phyloP scores from a whole-genome alignment of 345 rosid genomes.

The Brassica incana region DNA sequence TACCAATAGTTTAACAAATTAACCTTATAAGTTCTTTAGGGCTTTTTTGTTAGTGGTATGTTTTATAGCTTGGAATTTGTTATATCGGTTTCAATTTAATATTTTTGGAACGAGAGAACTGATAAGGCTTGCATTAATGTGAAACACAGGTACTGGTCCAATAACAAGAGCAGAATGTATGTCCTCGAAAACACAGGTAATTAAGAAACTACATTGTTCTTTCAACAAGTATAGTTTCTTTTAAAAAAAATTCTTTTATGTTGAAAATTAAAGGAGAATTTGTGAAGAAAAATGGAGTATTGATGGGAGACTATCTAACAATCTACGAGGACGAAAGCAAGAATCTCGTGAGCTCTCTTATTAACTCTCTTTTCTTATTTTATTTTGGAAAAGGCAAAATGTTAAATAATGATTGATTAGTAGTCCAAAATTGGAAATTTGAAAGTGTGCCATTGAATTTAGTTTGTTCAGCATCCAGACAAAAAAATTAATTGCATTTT shows the following conservation, averaged over 20 bases:
- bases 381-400: conserved; percentile 10
- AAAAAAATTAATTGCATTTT: conserved; percentile 12
- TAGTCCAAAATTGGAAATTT: conserved; percentile 22
- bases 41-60: neutral
- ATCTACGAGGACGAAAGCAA: conserved; percentile 74
- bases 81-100: conserved; percentile 1
- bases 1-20: neutral
- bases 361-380: neutral
- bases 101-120: neutral
- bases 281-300: conserved; percentile 51
- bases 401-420: conserved; percentile 10
- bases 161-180: conserved; percentile 87
- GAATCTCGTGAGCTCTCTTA: conserved; percentile 66
- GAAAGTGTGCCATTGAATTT: conserved; percentile 18
- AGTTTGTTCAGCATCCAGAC: conserved; percentile 49
- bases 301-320: conserved; percentile 59
- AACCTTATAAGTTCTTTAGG: neutral
- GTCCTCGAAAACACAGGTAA: conserved; percentile 83
- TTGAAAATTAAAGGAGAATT: conserved; percentile 54
- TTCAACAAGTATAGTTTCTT: neutral
- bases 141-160: conserved; percentile 68
- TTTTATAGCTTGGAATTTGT: neutral
- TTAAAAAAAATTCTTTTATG: neutral
- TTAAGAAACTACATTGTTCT: neutral
- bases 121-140: conserved; percentile 2